A percentile compares a stretch with the other conserved stretches of the same genome.
Evolutionary conservation across 1,284 basidiomycete species (phyloP).

Genomic region (Sphaerobolus stellatus): DNA sequence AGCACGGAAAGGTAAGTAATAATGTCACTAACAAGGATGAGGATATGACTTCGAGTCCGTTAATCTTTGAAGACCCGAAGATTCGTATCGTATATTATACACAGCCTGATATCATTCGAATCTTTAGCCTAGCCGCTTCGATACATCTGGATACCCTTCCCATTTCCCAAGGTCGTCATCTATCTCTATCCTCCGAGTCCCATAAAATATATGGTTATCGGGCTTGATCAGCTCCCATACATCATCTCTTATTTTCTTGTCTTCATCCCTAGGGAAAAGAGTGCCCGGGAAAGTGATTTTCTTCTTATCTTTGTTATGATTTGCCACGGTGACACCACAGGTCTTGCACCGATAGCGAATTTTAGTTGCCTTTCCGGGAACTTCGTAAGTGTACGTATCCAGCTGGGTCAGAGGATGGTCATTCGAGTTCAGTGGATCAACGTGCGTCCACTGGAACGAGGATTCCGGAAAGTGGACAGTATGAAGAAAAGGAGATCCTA

Average conservation of each 20-base stretch:
- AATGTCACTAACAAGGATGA: too few species aligned
- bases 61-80: too few species aligned
- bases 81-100: too few species aligned
- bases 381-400: constrained; percentile 10
- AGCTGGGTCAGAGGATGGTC: constrained; percentile 8
- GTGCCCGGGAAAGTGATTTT: constrained; percentile 57
- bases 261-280: constrained; percentile 48
- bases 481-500: constrained; percentile 57
- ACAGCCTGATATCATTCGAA: too few species aligned
- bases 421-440: constrained; percentile 25
- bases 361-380: constrained; percentile 52
- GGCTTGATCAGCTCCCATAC: constrained; percentile 54
- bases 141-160: constrained; percentile 55
- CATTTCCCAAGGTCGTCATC: constrained; percentile 57
- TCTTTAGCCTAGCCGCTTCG: constrained; percentile 31
- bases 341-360: constrained; percentile 56
- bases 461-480: constrained; percentile 53
- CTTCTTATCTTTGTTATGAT: constrained; percentile 44
- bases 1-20: too few species aligned
- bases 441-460: constrained; percentile 54
- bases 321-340: constrained; percentile 54
- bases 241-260: constrained; percentile 42
- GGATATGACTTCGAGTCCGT: too few species aligned
- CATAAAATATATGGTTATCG: constrained; percentile 64
- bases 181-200: constrained; percentile 56